Evolutionary conservation across 2,329 filamentous ascomycete genomes (phyloP).

Genomic region (Aureobasidium melanogenum): DNA sequence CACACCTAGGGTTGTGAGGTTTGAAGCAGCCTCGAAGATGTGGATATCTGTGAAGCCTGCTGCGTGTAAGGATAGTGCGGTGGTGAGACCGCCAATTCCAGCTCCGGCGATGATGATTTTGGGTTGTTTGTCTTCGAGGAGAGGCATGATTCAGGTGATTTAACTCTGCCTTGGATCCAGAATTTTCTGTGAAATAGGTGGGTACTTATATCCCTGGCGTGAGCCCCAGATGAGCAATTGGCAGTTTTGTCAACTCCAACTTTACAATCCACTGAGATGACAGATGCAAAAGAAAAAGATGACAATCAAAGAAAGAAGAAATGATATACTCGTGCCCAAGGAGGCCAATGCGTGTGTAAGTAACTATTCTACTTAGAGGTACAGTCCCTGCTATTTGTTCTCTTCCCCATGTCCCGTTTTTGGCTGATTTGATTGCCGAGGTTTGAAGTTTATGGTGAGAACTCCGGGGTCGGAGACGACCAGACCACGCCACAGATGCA

Average conservation of each 20-base stretch:
- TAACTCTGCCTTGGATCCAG: not conserved
- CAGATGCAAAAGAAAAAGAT: not conserved
- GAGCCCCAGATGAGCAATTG: not conserved
- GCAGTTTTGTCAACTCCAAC: not conserved
- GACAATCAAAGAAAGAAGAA: not conserved
- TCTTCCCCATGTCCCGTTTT: not conserved
- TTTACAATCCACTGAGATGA: not conserved
- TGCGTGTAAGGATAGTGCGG: constrained; percentile 47
- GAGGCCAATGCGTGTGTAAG: not conserved
- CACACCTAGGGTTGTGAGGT: constrained; percentile 36
- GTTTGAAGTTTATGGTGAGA: not conserved
- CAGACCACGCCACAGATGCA: not conserved
- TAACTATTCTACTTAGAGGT: not conserved
- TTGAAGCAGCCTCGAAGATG: constrained; percentile 34
- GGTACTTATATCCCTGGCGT: not conserved
- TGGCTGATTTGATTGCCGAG: constrained; percentile 5
- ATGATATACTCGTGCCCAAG: not conserved
- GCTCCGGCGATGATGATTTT: constrained; percentile 40
- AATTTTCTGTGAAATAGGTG: not conserved
- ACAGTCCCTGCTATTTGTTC: not conserved
- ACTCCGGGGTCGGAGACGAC: constrained; percentile 4
- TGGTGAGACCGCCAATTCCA: constrained; percentile 43
- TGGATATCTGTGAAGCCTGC: constrained; percentile 41
- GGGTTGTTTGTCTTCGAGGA: constrained; percentile 10
- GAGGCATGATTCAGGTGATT: constrained; percentile 1